A percentile compares a stretch with the other conserved stretches of the same genome.
Conservation (phyloP, 1,284 basidiomycete genomes). For the Cryptococcus sp. region DNA sequence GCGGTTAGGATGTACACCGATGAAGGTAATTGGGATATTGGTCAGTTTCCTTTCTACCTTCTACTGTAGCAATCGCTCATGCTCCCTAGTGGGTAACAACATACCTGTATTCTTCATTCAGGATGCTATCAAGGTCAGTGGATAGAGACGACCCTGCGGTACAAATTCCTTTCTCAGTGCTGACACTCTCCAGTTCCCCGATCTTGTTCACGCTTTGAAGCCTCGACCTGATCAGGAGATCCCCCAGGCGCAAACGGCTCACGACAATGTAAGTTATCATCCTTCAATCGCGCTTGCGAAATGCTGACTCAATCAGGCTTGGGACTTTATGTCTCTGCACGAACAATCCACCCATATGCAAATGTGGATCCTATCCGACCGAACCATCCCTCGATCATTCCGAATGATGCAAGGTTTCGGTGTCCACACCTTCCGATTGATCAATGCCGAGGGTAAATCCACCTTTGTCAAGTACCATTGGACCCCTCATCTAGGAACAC, state of each 20-base stretch:
- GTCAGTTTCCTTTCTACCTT: conserved; percentile 31
- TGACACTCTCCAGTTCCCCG: conserved; percentile 73
- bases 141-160: neutral
- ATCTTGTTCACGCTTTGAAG: conserved; percentile 64
- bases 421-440: conserved; percentile 71
- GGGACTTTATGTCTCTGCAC: conserved; percentile 63
- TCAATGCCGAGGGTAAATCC: conserved; percentile 62
- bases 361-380: conserved; percentile 77
- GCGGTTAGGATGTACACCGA: conserved; percentile 74
- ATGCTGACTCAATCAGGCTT: conserved; percentile 49
- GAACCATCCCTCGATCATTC: conserved; percentile 70
- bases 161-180: neutral
- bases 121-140: conserved; percentile 11
- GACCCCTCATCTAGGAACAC: conserved; percentile 66
- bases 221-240: conserved; percentile 67
- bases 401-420: conserved; percentile 78
- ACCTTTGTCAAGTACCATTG: conserved; percentile 83
- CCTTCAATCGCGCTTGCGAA: too few species aligned
- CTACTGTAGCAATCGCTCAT: neutral
- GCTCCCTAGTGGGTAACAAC: conserved; percentile 34
- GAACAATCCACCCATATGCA: conserved; percentile 64
- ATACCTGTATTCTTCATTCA: conserved; percentile 82
- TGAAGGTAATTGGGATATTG: conserved; percentile 76
- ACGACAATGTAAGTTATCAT: conserved; percentile 54
- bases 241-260: conserved; percentile 50